Evolutionary conservation across 208 protist species (phyloP).

Genomic region (Trypanosoma cruzi): DNA sequence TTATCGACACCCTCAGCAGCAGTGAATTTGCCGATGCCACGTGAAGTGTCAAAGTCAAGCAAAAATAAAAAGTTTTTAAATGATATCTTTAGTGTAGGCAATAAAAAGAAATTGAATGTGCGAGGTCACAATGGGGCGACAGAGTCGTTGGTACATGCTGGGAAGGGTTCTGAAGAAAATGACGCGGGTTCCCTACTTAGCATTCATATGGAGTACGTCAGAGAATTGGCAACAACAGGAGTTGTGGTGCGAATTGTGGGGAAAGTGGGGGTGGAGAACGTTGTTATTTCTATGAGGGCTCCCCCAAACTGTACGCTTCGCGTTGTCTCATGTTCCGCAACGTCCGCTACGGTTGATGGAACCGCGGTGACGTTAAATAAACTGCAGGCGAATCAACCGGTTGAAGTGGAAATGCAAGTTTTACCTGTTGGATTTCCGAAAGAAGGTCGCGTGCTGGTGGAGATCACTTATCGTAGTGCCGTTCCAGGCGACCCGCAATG

Average conservation of each 20-base stretch:
- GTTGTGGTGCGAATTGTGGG: conserved; percentile 6
- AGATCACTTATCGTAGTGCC: conserved; percentile 8
- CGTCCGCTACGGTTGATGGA: neutral
- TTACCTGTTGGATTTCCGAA: conserved; percentile 17
- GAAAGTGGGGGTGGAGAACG: neutral
- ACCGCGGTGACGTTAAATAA: neutral
- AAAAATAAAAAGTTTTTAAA: conserved; percentile 56
- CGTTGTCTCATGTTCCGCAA: neutral
- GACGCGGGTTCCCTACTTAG: neutral
- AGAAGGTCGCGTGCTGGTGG: conserved; percentile 13
- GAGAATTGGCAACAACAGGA: conserved; percentile 1
- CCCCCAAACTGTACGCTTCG: conserved; percentile 8
- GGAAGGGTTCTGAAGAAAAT: neutral
- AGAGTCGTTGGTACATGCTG: neutral
- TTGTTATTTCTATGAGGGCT: neutral
- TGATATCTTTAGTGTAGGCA: conserved; percentile 46
- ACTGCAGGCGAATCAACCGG: conserved; percentile 8
- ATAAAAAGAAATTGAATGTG: conserved; percentile 23
- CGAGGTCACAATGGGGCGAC: neutral
- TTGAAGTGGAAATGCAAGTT: conserved; percentile 5
- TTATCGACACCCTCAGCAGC: neutral
- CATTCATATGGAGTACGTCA: conserved; percentile 18
- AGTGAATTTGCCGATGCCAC: neutral
- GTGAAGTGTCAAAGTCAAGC: conserved; percentile 10
- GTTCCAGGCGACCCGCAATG: conserved; percentile 1